Percentiles rank a stretch among this genome's conserved stretches.
These are phyloP conservation scores for Ceratocystis cubensis DNA, from an alignment of 2,329 filamentous ascomycete species.

Conservation along the genomic window DNA sequence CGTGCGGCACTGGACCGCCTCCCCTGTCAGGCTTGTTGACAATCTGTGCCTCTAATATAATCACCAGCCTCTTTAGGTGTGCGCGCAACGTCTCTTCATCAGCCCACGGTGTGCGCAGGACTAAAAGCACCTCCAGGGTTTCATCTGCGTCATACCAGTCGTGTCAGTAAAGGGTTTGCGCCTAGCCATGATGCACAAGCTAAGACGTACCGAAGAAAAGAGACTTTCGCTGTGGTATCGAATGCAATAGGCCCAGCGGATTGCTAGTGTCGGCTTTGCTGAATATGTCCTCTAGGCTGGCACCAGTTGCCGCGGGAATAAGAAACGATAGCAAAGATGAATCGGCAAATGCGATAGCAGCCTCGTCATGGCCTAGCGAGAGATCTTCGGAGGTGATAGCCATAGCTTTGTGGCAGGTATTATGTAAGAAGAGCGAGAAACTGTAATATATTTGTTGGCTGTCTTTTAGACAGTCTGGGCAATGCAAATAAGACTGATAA, in stretches of 20 bases:
- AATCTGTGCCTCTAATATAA: slow-evolving; percentile 55
- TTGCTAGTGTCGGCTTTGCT: slow-evolving; percentile 29
- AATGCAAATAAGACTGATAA: too few species aligned
- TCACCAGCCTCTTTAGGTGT: slow-evolving; percentile 48
- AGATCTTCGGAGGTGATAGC: slow-evolving; percentile 27
- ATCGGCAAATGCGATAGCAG: slow-evolving; percentile 39
- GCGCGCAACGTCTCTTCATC: slow-evolving; percentile 45
- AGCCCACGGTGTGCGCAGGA: slow-evolving; percentile 51
- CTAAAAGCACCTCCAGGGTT: slow-evolving; percentile 53
- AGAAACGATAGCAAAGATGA: slow-evolving; percentile 48
- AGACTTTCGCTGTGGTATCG: slow-evolving; percentile 48
- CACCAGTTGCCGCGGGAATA: slow-evolving; percentile 43
- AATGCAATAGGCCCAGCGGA: slow-evolving; percentile 39
- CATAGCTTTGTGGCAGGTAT: slow-evolving; percentile 22
- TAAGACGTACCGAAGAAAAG: slow-evolving; percentile 56
- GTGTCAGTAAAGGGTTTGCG: not conserved
- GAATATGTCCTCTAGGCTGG: slow-evolving; percentile 42
- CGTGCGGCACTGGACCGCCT: slow-evolving; percentile 32
- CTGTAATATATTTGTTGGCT: not conserved
- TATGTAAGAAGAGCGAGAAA: not conserved
- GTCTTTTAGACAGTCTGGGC: not conserved
- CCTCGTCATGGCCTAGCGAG: slow-evolving; percentile 23
- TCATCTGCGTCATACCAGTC: slow-evolving; percentile 47
- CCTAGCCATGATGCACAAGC: not conserved
- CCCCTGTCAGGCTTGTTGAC: slow-evolving; percentile 43